These are phyloP conservation scores for Plenodomus lindquistii DNA, from an alignment of 2,329 filamentous ascomycete genomes.

Conservation along the genomic window DNA sequence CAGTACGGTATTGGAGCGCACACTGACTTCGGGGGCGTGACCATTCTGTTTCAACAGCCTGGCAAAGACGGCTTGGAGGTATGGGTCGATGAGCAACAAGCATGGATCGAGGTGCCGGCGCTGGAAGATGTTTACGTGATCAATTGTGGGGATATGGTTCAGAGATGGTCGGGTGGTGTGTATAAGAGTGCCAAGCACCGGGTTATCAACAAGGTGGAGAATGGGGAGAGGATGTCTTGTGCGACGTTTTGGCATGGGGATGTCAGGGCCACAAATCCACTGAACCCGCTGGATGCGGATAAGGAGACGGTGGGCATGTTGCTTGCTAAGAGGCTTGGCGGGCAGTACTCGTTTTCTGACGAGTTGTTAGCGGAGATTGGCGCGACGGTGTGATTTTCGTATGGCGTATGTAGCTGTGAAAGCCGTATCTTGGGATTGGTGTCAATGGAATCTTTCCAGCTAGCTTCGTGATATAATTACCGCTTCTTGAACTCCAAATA, in stretches of 20 bases:
- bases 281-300: background rate
- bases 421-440: too few relatives aligned
- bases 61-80: conserved; percentile 16
- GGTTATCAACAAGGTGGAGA: conserved; percentile 7
- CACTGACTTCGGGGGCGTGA: conserved; percentile 21
- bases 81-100: background rate
- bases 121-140: conserved; percentile 7
- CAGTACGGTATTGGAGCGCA: conserved; percentile 7
- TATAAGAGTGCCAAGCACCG: conserved; percentile 12
- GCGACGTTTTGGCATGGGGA: background rate
- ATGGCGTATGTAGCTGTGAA: too few relatives aligned
- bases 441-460: too few relatives aligned
- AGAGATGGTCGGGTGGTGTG: conserved; percentile 11
- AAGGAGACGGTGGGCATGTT: too few relatives aligned
- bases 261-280: background rate
- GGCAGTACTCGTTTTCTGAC: too few relatives aligned
- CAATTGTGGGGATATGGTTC: conserved; percentile 11
- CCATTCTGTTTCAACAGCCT: conserved; percentile 16
- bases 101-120: conserved; percentile 10
- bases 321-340: too few relatives aligned
- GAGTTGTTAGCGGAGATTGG: too few relatives aligned
- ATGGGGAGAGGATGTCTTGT: background rate
- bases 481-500: too few relatives aligned
- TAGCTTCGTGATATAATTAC: too few relatives aligned
- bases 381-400: too few relatives aligned